Evolutionary conservation across 768 basidiomycete genomes (phyloP), one percentile per base, ranked within the genome.

Genomic region (Amanita polypyramis): DNA sequence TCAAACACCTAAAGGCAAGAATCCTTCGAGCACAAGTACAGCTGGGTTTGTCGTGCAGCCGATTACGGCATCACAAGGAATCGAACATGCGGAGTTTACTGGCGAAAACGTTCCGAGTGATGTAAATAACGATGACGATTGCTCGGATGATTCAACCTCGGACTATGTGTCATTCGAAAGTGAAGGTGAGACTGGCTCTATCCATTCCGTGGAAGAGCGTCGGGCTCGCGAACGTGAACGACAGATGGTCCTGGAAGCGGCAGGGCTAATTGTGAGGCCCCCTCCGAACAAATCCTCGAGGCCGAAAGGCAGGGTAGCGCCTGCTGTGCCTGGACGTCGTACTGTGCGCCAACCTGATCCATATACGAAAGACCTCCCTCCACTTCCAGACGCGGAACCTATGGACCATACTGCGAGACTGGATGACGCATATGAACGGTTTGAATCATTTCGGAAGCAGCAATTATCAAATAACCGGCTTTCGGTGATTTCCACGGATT

Each of bases 371-470:
- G 74, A 79, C 21, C 69, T 85, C 4, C 83, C 84, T 4, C 69
- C 75, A 0, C 57, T 76, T 2, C 80, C 79, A 1, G 57, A 54
- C 12, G 54, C 64, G 58, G 59, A 35, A 51, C 55, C n/a, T 4
- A 58, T 62, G 10, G 69, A 75, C 37, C 68, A 74, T 52, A 65
- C 68, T 37, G 58, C 62, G 3, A 69, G 63, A 4, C 65, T 86
- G 32, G 84, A 91, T 55, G 91, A 95, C 61, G 93, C 93, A 0
- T 95, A 85, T 61, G 87, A 88, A 49, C 74, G 90, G 32, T 96
- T 95, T 58, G 88, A 94, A 60, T 70, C 80, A n/a, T 93, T 82
- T 64, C 78, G 78, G 58, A 77, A 79, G 57, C 66, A 63, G 37
- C 72, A 74, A 54, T 23, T 49, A 25, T 49, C 47, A 35, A 25